These are phyloP conservation scores for Calocera viscosa DNA, from an alignment of 768 basidiomycete genomes.

Conservation along the genomic window DNA sequence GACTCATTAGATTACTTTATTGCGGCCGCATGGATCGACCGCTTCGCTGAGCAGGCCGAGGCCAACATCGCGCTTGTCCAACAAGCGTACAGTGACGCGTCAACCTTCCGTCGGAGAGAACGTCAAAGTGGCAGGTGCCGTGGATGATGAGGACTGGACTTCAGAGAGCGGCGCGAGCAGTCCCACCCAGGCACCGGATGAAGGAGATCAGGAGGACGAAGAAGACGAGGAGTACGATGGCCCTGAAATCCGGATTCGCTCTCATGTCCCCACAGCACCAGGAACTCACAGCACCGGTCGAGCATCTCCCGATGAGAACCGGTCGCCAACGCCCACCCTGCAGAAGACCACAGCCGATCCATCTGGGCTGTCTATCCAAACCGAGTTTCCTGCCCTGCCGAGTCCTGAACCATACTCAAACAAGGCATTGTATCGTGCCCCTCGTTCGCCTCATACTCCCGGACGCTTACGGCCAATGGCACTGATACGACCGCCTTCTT, in stretches of 20 bases:
- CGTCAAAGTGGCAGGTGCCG: neutral
- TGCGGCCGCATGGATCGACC: neutral
- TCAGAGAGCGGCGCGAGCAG: conserved; percentile 3
- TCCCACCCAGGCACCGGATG: neutral
- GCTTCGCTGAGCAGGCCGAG: neutral
- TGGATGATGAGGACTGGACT: neutral
- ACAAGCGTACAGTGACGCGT: neutral
- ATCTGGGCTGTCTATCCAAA: neutral
- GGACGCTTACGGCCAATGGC: neutral
- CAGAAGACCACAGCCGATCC: neutral
- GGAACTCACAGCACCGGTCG: neutral
- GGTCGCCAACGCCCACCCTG: neutral
- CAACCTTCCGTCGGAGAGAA: neutral
- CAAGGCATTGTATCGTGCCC: neutral
- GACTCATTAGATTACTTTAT: neutral
- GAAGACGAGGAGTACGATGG: neutral
- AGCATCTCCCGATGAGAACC: neutral
- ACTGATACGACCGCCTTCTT: neutral
- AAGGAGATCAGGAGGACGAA: neutral
- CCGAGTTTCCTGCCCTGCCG: neutral
- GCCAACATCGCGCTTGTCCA: neutral
- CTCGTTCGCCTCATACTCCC: neutral
- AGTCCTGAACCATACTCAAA: neutral
- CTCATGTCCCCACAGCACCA: neutral
- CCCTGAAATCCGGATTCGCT: neutral